Percentiles rank a stretch among this genome's conserved stretches.
phyloP scores from a whole-genome alignment of 345 rosid species.

The Syzygium aromaticum region DNA sequence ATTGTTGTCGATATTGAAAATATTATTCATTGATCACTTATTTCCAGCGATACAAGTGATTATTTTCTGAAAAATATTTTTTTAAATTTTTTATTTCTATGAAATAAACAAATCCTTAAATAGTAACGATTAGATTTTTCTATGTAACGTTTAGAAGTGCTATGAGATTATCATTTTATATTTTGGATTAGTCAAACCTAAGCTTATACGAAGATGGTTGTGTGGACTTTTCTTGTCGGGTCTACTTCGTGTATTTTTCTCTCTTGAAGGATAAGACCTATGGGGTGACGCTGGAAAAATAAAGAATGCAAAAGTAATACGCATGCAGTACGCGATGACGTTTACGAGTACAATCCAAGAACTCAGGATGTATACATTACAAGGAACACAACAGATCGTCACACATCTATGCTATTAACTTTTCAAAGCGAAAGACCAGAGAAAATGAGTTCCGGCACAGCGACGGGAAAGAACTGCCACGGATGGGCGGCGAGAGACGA shows the following conservation, averaged over 20 bases:
- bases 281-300: background rate
- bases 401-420: background rate
- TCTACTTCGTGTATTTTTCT: background rate
- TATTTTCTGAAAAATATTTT: no score
- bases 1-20: no score
- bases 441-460: background rate
- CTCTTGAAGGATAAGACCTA: background rate
- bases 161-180: background rate
- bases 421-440: background rate
- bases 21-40: no score
- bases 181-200: background rate
- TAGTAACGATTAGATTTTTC: no score
- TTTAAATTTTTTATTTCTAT: no score
- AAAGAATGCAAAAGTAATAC: background rate
- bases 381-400: background rate
- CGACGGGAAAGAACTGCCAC: background rate
- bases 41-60: no score
- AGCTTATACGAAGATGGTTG: background rate
- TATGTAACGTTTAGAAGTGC: background rate
- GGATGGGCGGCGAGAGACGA: slow-evolving; percentile 1
- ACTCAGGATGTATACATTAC: background rate
- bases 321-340: accelerated
- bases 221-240: background rate
- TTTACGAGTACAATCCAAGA: background rate
- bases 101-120: no score